Evolutionary conservation across 495 filamentous ascomycete species (phyloP), one percentile per base, ranked within the genome.

Genomic region (Hapsidospora chrysogenum): DNA sequence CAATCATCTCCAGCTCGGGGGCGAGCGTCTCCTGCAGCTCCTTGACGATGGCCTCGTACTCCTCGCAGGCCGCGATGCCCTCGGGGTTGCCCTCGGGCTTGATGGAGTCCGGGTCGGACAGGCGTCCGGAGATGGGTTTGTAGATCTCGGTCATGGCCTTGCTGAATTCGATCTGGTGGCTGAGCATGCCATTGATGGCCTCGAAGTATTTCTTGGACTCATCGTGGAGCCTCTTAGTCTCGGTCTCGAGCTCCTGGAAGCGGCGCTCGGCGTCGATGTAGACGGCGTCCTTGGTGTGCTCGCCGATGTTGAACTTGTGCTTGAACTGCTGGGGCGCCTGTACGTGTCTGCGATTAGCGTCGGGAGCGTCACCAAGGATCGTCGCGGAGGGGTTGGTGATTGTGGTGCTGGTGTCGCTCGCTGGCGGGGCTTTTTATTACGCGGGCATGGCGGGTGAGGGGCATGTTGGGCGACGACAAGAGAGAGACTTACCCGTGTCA

Each of bases 131-230:
- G 44, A 99, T 96, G 32, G 89, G 89, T 50, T 92, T 94, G 65
- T 99, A 99, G 43, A 99, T 78, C 58, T 99, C 92, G 31, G 78
- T 77, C 58, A 89, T 79, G 22, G 84, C 82, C 61, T 93, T 77
- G 44, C 86, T 92, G 65, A 99, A 99, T 56, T 92, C 92, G 65
- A 96, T 95, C 58, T 99, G 89, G 60, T 94, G 85, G 56, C 63
- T 75, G 44, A 99, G 64, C 89, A 99, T 99, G 63, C 85, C 82
- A 58, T 96, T 96, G 53, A 99, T 94, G 51, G 89, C 85, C 27
- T 92, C 75, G 45, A 89, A 94, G 57, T 99, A 86, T 60, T 89
- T 94, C 53, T 84, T 79, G 18, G 80, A 86, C 50, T 93, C 85
- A 62, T 89, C 82, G 58, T 96, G 87, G 4, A 99, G 75, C 50